Percentiles rank a stretch among this genome's conserved stretches.
These are phyloP conservation scores for Leishmania braziliensis DNA, from an alignment of 208 protist species.

Conservation along the genomic window DNA sequence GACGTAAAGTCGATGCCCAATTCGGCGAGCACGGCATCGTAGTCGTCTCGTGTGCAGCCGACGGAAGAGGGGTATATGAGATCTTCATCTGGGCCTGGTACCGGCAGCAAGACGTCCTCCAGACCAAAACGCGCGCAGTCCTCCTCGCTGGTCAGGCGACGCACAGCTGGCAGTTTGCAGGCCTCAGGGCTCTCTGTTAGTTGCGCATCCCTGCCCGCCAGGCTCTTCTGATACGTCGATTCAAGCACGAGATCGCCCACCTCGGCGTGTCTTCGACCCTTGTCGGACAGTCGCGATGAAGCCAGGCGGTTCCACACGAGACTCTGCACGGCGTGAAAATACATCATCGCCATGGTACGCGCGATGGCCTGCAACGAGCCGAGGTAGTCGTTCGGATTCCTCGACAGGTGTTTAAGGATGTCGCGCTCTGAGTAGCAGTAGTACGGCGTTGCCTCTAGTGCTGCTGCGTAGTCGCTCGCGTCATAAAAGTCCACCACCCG, in stretches of 20 bases:
- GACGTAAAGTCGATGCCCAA: conserved; percentile 35
- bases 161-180: conserved; percentile 50
- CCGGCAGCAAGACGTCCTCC: conserved; percentile 86
- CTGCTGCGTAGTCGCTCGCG: conserved; percentile 44
- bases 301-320: conserved; percentile 94
- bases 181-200: not conserved
- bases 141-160: conserved; percentile 63
- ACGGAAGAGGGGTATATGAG: conserved; percentile 71
- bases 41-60: conserved; percentile 57
- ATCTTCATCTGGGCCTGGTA: conserved; percentile 83
- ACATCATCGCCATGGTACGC: conserved; percentile 89
- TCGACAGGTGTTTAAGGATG: conserved; percentile 77
- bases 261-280: conserved; percentile 36
- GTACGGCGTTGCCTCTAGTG: conserved; percentile 57
- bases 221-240: conserved; percentile 32
- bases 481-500: conserved; percentile 37
- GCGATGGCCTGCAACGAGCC: conserved; percentile 78
- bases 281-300: conserved; percentile 71
- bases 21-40: conserved; percentile 37
- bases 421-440: conserved; percentile 86
- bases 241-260: conserved; percentile 89
- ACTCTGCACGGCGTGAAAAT: conserved; percentile 95
- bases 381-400: conserved; percentile 68
- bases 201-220: conserved; percentile 1
- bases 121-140: conserved; percentile 68